Evolutionary conservation across 1,284 basidiomycete genomes (phyloP), one percentile per base, ranked within the genome.

Genomic region (Ustilago sp.): DNA sequence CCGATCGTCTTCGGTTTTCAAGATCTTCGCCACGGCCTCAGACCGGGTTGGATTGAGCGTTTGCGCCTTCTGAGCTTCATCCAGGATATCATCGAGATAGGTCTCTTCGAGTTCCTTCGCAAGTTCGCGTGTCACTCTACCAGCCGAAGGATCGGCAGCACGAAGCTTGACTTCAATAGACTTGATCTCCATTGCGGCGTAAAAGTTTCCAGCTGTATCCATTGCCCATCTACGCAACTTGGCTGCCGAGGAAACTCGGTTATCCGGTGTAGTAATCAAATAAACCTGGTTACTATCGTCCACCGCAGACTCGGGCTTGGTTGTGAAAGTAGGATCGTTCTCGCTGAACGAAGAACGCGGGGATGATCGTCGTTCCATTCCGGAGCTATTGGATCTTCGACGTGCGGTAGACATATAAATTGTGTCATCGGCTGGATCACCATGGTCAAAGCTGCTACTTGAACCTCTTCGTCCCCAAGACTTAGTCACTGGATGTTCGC

Each of bases 111-210:
- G 70, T 51, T 80, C 79, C 32, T 69, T 59, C 9, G 63, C 63
- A 8, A 77, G 65, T 35, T 71, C 62, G 1, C 55, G 62, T 12
- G 65, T 68, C 23, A 62, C 70, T 23, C 50, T 38, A 4, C 70
- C 77, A 1, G 64, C 58, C 4, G 61, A 56, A 4, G 80, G 78
- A 51, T 83, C 83, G 11, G 79, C 82, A 4, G 69, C 68, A 11
- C 74, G 67, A 13, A 85, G 45, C 74, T 85, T 85, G 5, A 80
- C 79, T 57, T 85, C 80, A 58, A 84, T 80, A 41, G 73, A 77
- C 64, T 84, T 85, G 75, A 85, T 83, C 63, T 85, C 83, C 83
- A 85, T 84, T 34, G 83, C 83, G 4, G 83, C 83, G 51, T 83
- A 85, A 61, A 85, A 85, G 63, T 77, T 65, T 32, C 83, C 83